Conservation (phyloP, 2,329 filamentous ascomycete species). For the Chaetomium sp. region DNA sequence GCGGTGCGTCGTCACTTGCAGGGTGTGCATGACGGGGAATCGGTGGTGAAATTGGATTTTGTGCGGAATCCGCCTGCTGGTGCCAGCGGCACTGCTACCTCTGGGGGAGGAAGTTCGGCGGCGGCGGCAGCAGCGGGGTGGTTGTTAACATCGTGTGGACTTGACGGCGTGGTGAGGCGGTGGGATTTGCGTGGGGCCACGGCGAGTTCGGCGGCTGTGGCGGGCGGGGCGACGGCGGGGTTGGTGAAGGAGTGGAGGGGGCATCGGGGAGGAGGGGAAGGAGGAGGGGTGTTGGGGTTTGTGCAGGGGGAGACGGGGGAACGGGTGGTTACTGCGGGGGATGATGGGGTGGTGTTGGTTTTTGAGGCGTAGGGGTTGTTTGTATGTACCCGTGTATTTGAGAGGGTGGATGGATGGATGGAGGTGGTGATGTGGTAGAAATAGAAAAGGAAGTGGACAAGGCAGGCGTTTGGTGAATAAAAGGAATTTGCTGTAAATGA, state of each 20-base stretch:
- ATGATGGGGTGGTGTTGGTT: slow-evolving; percentile 67
- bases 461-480: too few relatives aligned
- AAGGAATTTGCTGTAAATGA: too few relatives aligned
- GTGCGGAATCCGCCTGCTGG: slow-evolving; percentile 33
- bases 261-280: slow-evolving; percentile 75
- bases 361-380: slow-evolving; percentile 45
- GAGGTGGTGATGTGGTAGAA: too few relatives aligned
- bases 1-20: slow-evolving; percentile 76
- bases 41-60: slow-evolving; percentile 91
- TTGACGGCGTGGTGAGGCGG: slow-evolving; percentile 82
- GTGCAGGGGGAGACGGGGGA: slow-evolving; percentile 72
- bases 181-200: slow-evolving; percentile 69
- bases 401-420: too few relatives aligned
- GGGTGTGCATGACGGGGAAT: slow-evolving; percentile 78
- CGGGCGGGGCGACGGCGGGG: slow-evolving; percentile 54
- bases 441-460: too few relatives aligned
- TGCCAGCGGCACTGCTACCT: too few relatives aligned
- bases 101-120: slow-evolving; percentile 6
- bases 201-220: slow-evolving; percentile 28
- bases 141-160: slow-evolving; percentile 79
- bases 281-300: slow-evolving; percentile 84
- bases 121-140: slow-evolving; percentile 45
- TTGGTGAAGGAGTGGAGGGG: slow-evolving; percentile 84
- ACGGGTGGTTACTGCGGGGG: slow-evolving; percentile 79
- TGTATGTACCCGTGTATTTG: too few relatives aligned